Base-by-base conservation (phyloP, 108 stramenopile genomes). In the Pseudonitzschia multiseries region DNA sequence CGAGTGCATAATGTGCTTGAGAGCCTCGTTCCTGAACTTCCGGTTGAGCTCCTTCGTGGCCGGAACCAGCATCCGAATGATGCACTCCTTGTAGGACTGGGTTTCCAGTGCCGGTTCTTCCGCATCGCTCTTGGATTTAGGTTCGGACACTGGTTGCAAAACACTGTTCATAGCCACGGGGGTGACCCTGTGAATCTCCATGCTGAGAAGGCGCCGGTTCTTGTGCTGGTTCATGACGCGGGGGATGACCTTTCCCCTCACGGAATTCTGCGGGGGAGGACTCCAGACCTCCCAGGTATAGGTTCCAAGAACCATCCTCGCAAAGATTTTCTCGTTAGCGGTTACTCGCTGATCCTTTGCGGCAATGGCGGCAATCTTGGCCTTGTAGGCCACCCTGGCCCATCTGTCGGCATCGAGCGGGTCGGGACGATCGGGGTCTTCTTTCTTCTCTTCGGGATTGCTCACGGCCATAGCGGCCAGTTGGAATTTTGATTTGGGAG, bases 161-260 rank as follows among this genome's bases (percentile, higher is more conserved):
- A 36, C 6, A 6, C 33, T 63, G 51, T 60, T 32, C n/a, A 54
- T 24, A 2, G 17, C 46, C 46, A 48, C 46, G 17, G 72, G 70
- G 27, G 71, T 75, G 14, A 78, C 60, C 20, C 68, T 63, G 57
- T 87, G 86, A 40, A 84, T 73, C 68, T 87, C 86, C 6, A 87
- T 46, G 15, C 77, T 75, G 15, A 9, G 84, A 21, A 29, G 73
- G 24, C 86, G 86, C 63, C 80, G 85, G 22, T 74, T 27, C 22
- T 42, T 42, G 48, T 52, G 77, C 24, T 68, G 59, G 69, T 53
- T 65, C 28, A 81, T 27, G 13, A 65, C 42, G 26, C 73, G 52
- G 0, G 81, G 81, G 44, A 81, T 53, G 14, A 81, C 57, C 69
- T 79, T 79, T 44, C 79, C 79, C 51, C 72, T 84, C 29, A 84